Evolutionary conservation across 208 protist genomes (phyloP), one percentile per base, ranked within the genome.

Genomic region (Trypanosoma mega): DNA sequence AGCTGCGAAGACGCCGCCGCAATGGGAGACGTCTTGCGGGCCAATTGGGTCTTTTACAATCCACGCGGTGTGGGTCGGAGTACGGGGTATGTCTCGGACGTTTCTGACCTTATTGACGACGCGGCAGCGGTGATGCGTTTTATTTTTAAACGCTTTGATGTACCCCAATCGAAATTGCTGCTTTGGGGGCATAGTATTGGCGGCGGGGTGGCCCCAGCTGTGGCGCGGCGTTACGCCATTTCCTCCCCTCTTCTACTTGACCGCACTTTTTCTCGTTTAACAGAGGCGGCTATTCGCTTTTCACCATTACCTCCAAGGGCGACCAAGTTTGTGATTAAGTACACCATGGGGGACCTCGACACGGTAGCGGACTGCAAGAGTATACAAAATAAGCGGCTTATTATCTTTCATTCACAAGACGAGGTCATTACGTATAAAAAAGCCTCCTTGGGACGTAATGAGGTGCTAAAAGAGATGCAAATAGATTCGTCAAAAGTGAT

Each of bases 181-280:
- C 65, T 95, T 20, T 79, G 91, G 39, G 88, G 88, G 4, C 88
- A 92, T 56, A 92, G 85, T 48, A 92, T 95, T 63, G 88, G 88
- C 14, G 85, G 80, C 23, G 85, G 78, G 3, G 58, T 85, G 1
- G 85, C 79, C 5, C 79, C 78, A 0, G 52, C 73, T 34, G 62
- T 91, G n/a, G 85, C 76, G 12, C 62, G 50, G 7, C 49, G 51
- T 3, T 56, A 53, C 29, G 67, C 60, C 41, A 73, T 69, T 0
- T 33, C 67, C 12, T 67, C 50, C 29, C 58, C 79, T 0, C 46
- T 95, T 8, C 72, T 95, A 1, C 29, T 95, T 2, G 88, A 95
- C 62, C 72, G 88, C 6, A 80, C 72, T 12, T 95, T 95, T 58
- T 89, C 88, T 18, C 54, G 71, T 37, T 76, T 95, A 24, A 71